Percentiles rank a stretch among this genome's conserved stretches.
Evolutionary conservation across 2,329 filamentous ascomycete species (phyloP).

Genomic region (Xylariales sp.): DNA sequence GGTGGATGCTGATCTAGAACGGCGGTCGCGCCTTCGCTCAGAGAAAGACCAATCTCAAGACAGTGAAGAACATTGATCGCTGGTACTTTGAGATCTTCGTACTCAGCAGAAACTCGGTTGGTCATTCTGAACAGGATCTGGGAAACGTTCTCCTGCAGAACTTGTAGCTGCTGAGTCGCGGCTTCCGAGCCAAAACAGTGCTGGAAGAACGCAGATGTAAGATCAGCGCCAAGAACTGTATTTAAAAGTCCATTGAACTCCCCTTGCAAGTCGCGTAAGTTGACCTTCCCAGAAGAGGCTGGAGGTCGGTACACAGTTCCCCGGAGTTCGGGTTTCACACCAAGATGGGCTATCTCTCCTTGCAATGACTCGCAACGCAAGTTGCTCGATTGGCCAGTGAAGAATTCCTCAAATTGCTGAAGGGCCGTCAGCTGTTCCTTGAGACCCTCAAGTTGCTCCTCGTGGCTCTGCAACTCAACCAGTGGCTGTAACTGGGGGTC

Average conservation of each 20-base stretch:
- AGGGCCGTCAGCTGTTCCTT: constrained; percentile 55
- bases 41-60: constrained; percentile 68
- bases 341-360: constrained; percentile 58
- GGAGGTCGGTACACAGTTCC: constrained; percentile 65
- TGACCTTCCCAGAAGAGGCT: constrained; percentile 60
- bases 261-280: constrained; percentile 54
- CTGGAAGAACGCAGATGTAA: constrained; percentile 33
- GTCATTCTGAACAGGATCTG: constrained; percentile 68
- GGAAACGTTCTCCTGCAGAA: constrained; percentile 53
- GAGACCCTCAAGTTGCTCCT: constrained; percentile 52
- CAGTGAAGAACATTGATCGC: constrained; percentile 75
- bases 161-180: constrained; percentile 40
- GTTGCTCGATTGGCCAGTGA: constrained; percentile 65
- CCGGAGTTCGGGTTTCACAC: constrained; percentile 60
- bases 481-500: constrained; percentile 68
- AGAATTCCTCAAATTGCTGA: constrained; percentile 57
- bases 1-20: constrained; percentile 9
- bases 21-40: constrained; percentile 46
- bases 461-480: constrained; percentile 58
- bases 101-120: constrained; percentile 62
- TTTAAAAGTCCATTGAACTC: constrained; percentile 77
- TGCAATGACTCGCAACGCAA: constrained; percentile 61
- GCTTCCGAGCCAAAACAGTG: constrained; percentile 26
- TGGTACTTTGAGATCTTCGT: constrained; percentile 79
- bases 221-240: constrained; percentile 47